Base-by-base conservation (phyloP, 805 yeast genomes). In the Pichia kluyveri region DNA sequence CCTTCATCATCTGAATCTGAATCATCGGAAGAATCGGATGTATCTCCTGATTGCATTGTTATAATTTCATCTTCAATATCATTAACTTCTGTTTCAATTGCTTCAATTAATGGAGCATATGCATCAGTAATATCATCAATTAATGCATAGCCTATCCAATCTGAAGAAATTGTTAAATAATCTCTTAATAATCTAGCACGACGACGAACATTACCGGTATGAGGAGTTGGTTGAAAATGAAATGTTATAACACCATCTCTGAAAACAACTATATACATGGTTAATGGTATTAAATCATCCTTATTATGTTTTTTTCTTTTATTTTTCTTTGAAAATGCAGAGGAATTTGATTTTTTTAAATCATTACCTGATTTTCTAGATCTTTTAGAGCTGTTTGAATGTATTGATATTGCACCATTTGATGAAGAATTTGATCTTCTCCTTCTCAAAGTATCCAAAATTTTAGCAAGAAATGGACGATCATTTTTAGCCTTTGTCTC, bases 81-180 rank as follows among this genome's bases (percentile, higher is more conserved):
- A 61, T 89, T 88, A 23, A 93, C 98, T 58, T 93, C 99, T 50
- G 82, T 88, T 61, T 93, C 98, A 45, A 93, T 90, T 42, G 91
- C 79, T 50, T 87, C 95, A 53, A 93, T 90, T 83, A 93, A 80
- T 3, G 99, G 99, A 0, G 95, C 98, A 71, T 87, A 93, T 0
- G 95, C 95, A 71, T 93, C 99, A 0, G 97, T 91, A 54, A 93
- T 87, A 63, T 93, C 98, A 69, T 93, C 99, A 56, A 93, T 87
- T 53, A 93, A 69, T 0, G 98, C 98, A 67, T 93, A 93, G 1
- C 96, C 91, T 42, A 93, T 83, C 99, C 99, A 93, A 64, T 93
- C 98, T 0, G 97, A 80, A 3, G 91, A 79, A 6, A 93, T 96
- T 2, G 86, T 87, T 52, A 93, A 70, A 60, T 90, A 91, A 62